Conservation (phyloP, 352 stramenopile genomes). For the Paralagenidium karlingii region DNA sequence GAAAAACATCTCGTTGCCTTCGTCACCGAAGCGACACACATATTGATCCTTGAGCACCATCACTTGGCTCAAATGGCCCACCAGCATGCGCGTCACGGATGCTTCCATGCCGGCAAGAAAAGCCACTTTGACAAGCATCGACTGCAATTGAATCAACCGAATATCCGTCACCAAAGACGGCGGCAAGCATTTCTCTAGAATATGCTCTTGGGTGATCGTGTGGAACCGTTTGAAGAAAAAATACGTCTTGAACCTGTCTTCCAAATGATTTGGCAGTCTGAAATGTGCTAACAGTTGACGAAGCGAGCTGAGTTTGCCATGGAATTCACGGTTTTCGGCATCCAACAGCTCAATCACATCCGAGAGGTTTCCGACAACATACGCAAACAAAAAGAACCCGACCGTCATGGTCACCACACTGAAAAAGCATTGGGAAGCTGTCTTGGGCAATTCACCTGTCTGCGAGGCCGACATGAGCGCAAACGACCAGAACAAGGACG, state of each 20-base stretch:
- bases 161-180: constrained; percentile 58
- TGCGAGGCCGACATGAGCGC: constrained; percentile 38
- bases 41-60: constrained; percentile 47
- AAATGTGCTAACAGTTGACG: constrained; percentile 44
- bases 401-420: constrained; percentile 22
- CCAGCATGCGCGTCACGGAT: constrained; percentile 48
- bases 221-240: constrained; percentile 54
- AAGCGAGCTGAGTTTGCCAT: constrained; percentile 34
- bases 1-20: constrained; percentile 66
- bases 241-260: constrained; percentile 49
- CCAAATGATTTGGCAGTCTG: constrained; percentile 18
- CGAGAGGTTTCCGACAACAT: constrained; percentile 40
- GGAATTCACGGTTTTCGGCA: constrained; percentile 38
- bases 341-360: constrained; percentile 42
- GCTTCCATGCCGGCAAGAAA: constrained; percentile 44
- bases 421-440: constrained; percentile 24
- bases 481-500: constrained; percentile 41
- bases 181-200: constrained; percentile 44
- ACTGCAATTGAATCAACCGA: constrained; percentile 43
- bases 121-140: constrained; percentile 55
- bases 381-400: constrained; percentile 34
- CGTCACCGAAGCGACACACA: constrained; percentile 44
- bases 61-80: constrained; percentile 49
- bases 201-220: constrained; percentile 57
- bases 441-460: constrained; percentile 23